phyloP scores from a whole-genome alignment of 75 land plant genomes.

The Sequoiadendron giganteum region DNA sequence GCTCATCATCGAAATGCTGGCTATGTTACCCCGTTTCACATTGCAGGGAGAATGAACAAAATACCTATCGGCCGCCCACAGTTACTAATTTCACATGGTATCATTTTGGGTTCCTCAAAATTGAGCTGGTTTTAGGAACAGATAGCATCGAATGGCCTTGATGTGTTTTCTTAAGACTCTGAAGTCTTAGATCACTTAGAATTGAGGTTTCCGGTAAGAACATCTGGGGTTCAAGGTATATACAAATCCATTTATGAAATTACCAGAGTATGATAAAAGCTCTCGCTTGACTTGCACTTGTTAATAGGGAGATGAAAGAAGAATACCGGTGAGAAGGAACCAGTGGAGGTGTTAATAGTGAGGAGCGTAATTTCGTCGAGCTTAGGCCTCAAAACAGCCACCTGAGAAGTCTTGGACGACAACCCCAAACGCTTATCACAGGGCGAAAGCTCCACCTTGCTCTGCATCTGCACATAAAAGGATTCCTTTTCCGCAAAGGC shows the following conservation, averaged over 20 bases:
- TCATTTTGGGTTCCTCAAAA: too few relatives aligned
- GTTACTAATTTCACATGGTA: too few relatives aligned
- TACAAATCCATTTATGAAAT: neutral
- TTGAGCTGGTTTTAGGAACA: too few relatives aligned
- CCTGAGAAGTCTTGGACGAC: constrained; percentile 21
- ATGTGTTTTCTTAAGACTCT: neutral
- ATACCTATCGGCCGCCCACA: too few relatives aligned
- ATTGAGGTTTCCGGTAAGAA: neutral
- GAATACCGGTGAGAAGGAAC: constrained; percentile 44
- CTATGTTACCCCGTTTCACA: too few relatives aligned
- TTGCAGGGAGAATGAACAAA: too few relatives aligned
- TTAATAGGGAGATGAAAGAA: neutral
- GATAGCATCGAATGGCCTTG: too few relatives aligned
- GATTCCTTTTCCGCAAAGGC: constrained; percentile 15
- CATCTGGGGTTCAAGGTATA: neutral
- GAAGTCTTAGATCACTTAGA: neutral
- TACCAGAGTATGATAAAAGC: too few relatives aligned
- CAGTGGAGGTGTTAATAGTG: constrained; percentile 55
- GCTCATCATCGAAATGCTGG: too few relatives aligned
- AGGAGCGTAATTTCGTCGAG: constrained; percentile 88
- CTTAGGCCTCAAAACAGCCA: constrained; percentile 78
- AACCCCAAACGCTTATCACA: constrained; percentile 60
- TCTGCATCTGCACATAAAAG: constrained; percentile 15
- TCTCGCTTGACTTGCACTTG: too few relatives aligned
- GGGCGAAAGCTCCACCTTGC: constrained; percentile 42